A percentile compares a stretch with the other conserved stretches of the same genome.
phyloP scores from a whole-genome alignment of 1,139 yeast species.

The Yamadazyma oceani region DNA sequence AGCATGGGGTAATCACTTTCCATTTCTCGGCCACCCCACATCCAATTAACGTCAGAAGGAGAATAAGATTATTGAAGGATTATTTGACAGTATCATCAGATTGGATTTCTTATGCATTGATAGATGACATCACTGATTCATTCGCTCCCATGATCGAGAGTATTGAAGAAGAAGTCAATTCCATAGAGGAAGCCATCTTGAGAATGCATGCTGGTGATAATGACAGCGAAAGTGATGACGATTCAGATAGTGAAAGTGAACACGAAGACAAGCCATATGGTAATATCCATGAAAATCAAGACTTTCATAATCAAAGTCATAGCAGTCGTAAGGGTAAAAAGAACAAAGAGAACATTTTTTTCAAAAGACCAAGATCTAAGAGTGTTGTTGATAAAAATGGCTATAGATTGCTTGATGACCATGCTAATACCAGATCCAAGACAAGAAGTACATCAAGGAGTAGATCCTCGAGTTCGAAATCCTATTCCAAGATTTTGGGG shows the following conservation, averaged over 20 bases:
- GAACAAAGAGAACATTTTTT: constrained; percentile 26
- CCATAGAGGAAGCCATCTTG: constrained; percentile 87
- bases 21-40: constrained; percentile 96
- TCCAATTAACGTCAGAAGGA: constrained; percentile 90
- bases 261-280: constrained; percentile 16
- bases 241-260: constrained; percentile 35
- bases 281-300: background rate
- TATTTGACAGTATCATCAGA: constrained; percentile 89
- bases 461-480: constrained; percentile 25
- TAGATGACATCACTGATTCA: constrained; percentile 96
- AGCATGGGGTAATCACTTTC: constrained; percentile 87
- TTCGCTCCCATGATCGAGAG: constrained; percentile 95
- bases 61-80: constrained; percentile 84
- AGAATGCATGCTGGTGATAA: constrained; percentile 75
- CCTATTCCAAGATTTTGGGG: constrained; percentile 59
- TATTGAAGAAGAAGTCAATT: constrained; percentile 88
- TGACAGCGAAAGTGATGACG: constrained; percentile 41
- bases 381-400: constrained; percentile 37
- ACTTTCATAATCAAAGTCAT: background rate
- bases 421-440: constrained; percentile 8
- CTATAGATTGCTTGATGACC: constrained; percentile 10
- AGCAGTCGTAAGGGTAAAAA: constrained; percentile 8
- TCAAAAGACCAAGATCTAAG: constrained; percentile 38
- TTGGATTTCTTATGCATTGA: constrained; percentile 95
- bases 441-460: constrained; percentile 24